Evolutionary conservation across 768 basidiomycete species (phyloP).

Genomic region (Lyophyllum semitale): DNA sequence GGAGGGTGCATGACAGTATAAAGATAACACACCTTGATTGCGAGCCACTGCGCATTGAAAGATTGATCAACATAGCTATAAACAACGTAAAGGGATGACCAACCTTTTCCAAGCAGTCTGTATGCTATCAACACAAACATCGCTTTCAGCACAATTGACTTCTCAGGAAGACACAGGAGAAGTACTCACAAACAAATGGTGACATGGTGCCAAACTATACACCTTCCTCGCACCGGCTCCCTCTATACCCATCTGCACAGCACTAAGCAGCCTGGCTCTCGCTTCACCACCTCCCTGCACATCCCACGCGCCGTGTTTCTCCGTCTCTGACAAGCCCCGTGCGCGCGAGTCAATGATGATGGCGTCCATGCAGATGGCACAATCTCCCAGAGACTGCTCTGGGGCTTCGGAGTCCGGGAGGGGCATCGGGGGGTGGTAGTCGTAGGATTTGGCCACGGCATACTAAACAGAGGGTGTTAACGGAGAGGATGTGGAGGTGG

Average conservation of each 20-base stretch:
- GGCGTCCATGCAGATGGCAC: constrained; percentile 92
- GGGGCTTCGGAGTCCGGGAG: constrained; percentile 73
- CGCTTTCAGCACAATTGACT: neutral
- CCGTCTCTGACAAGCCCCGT: constrained; percentile 35
- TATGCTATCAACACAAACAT: constrained; percentile 57
- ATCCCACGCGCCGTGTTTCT: constrained; percentile 28
- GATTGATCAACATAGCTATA: constrained; percentile 13
- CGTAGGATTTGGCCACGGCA: constrained; percentile 60
- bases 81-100: constrained; percentile 18
- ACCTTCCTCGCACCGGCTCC: constrained; percentile 53
- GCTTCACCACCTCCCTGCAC: constrained; percentile 11
- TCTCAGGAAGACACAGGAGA: neutral
- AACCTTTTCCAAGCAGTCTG: constrained; percentile 82
- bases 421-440: constrained; percentile 85
- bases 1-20: neutral
- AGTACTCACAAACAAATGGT: constrained; percentile 79
- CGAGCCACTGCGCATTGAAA: constrained; percentile 57
- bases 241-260: constrained; percentile 45
- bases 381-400: constrained; percentile 79
- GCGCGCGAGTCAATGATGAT: constrained; percentile 56
- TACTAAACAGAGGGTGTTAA: constrained; percentile 42
- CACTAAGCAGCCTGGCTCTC: constrained; percentile 41
- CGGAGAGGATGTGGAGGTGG: neutral
- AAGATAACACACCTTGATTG: constrained; percentile 57
- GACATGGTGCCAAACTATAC: constrained; percentile 88